Percentiles rank a stretch among this genome's conserved stretches.
These are phyloP conservation scores for Penicillium cosmopolitanum DNA, from an alignment of 495 filamentous ascomycete genomes.

Conservation along the genomic window DNA sequence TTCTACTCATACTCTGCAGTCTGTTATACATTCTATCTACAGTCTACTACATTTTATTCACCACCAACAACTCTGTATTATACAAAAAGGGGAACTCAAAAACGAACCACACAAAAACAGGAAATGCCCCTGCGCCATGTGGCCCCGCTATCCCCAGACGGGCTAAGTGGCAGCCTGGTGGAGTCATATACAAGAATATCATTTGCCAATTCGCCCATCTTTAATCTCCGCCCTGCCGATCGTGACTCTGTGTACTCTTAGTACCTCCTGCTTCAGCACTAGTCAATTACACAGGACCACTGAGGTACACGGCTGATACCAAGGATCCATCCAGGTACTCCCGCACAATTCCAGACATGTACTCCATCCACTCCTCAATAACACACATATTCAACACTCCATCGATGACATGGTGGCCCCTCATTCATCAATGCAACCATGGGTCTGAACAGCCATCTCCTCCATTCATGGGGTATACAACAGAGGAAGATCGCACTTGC, in stretches of 20 bases:
- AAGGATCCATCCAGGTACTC: no score
- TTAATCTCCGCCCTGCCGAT: conserved; percentile 36
- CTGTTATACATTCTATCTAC: no score
- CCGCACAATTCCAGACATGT: no score
- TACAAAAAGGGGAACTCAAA: conserved; percentile 1
- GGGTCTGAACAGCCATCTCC: background rate
- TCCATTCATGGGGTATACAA: background rate
- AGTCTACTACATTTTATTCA: no score
- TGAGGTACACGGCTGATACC: background rate
- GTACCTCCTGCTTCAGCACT: background rate
- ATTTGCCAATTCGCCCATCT: conserved; percentile 7
- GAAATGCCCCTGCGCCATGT: conserved; percentile 27
- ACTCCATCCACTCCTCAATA: no score
- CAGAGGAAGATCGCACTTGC: background rate
- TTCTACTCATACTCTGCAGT: no score
- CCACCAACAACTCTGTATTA: background rate
- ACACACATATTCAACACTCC: background rate
- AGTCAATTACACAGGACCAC: background rate
- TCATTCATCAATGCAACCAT: background rate
- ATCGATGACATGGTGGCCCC: conserved; percentile 5
- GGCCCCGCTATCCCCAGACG: conserved; percentile 17
- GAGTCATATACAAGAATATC: background rate
- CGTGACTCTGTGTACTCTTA: conserved; percentile 9
- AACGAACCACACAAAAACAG: conserved; percentile 14
- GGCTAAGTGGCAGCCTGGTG: conserved; percentile 20